phyloP scores from a whole-genome alignment of 2,329 filamentous ascomycete species.

The Paraconiothyrium sp. region DNA sequence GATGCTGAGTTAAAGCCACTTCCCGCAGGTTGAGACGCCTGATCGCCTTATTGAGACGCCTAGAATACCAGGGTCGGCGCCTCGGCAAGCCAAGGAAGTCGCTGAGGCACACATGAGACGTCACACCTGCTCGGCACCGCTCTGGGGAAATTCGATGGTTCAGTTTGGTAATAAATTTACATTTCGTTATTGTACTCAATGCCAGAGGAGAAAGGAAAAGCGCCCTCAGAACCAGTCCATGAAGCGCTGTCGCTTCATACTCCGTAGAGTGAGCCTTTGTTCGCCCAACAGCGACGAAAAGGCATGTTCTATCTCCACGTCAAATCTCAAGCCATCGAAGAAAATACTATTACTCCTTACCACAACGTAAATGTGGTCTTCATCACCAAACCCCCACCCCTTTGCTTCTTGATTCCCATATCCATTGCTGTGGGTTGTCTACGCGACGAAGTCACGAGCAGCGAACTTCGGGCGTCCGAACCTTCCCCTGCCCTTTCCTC shows the following conservation, averaged over 20 bases:
- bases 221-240: constrained; percentile 45
- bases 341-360: constrained; percentile 43
- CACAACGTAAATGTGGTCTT: constrained; percentile 17
- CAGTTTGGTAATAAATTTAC: constrained; percentile 38
- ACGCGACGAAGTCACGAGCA: constrained; percentile 46
- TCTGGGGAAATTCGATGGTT: background rate
- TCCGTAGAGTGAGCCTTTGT: constrained; percentile 39
- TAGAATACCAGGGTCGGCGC: constrained; percentile 27
- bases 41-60: constrained; percentile 21
- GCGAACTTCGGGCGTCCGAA: constrained; percentile 43
- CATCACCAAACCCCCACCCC: constrained; percentile 8
- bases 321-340: constrained; percentile 28
- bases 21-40: constrained; percentile 25
- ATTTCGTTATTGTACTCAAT: constrained; percentile 38
- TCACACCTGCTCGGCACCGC: constrained; percentile 4
- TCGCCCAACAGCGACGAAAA: constrained; percentile 23
- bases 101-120: constrained; percentile 16
- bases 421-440: constrained; percentile 20
- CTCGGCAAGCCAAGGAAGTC: constrained; percentile 4
- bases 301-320: constrained; percentile 38
- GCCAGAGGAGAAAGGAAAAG: constrained; percentile 31
- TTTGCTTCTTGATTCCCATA: constrained; percentile 8
- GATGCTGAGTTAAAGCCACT: constrained; percentile 12
- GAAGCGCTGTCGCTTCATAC: constrained; percentile 45
- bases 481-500: constrained; percentile 26